A percentile compares a stretch with the other conserved stretches of the same genome.
Conservation (phyloP, 495 filamentous ascomycete genomes). For the Neurospora africana region DNA sequence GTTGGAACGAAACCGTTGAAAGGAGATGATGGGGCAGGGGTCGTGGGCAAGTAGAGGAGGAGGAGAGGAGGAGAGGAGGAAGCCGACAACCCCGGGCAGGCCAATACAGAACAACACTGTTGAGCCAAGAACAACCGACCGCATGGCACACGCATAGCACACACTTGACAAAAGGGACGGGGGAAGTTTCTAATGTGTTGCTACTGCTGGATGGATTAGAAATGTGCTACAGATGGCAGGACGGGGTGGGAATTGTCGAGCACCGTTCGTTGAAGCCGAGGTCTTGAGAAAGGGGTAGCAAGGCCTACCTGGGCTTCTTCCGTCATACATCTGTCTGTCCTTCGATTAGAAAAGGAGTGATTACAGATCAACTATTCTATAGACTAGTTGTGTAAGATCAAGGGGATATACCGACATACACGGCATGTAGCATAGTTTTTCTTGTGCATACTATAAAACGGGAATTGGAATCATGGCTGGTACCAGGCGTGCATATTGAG, state of each 20-base stretch:
- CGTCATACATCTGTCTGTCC: not conserved
- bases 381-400: not conserved
- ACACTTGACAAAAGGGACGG: not conserved
- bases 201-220: not conserved
- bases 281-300: not conserved
- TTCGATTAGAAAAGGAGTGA: not conserved
- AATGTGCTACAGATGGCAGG: not conserved
- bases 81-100: not conserved
- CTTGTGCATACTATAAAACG: not conserved
- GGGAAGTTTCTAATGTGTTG: not conserved
- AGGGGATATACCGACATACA: not conserved
- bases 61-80: not conserved
- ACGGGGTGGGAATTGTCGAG: not conserved
- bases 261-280: not conserved
- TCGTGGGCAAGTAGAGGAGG: not conserved
- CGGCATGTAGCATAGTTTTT: not conserved
- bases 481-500: not conserved
- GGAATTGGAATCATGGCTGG: not conserved
- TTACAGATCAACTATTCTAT: not conserved
- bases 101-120: not conserved
- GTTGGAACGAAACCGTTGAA: not conserved
- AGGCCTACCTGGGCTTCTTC: not conserved
- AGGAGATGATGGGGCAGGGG: not conserved
- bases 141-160: not conserved
- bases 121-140: not conserved